Conservation (phyloP, 257 asterid species). For the Solanum gracilifrons region DNA sequence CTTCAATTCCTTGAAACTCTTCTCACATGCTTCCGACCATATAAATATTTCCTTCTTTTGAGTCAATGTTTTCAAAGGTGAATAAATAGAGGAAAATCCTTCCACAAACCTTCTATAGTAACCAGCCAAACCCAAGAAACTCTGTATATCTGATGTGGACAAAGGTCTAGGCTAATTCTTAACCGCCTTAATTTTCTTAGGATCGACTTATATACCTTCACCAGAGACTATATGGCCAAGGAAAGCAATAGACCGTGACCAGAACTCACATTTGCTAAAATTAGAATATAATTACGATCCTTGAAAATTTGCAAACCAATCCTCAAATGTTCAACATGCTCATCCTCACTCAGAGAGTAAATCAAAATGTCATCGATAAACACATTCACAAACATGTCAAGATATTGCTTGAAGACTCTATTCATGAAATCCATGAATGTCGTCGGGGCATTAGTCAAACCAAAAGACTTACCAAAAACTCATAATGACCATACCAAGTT, state of each 20-base stretch:
- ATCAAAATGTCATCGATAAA: too few species aligned
- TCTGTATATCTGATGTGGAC: too few species aligned
- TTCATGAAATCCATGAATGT: neutral
- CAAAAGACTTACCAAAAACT: too few species aligned
- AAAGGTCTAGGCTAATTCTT: neutral
- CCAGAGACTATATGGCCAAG: too few species aligned
- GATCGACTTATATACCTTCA: too few species aligned
- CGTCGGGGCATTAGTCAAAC: too few species aligned
- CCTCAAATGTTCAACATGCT: neutral
- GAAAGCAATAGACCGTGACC: too few species aligned
- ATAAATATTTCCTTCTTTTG: too few species aligned
- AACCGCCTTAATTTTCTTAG: too few species aligned
- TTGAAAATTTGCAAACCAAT: neutral
- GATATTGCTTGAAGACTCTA: neutral
- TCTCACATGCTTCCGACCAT: neutral
- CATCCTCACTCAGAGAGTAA: too few species aligned
- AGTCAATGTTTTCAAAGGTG: neutral
- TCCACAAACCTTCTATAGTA: neutral
- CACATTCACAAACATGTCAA: neutral
- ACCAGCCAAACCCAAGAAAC: neutral
- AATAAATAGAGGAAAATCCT: neutral
- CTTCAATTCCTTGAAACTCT: neutral
- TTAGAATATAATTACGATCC: neutral
- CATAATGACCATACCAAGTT: too few species aligned
- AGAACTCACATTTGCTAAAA: neutral